Base-by-base conservation (phyloP, 2,329 filamentous ascomycete species). In the Periconia macrospinosa region DNA sequence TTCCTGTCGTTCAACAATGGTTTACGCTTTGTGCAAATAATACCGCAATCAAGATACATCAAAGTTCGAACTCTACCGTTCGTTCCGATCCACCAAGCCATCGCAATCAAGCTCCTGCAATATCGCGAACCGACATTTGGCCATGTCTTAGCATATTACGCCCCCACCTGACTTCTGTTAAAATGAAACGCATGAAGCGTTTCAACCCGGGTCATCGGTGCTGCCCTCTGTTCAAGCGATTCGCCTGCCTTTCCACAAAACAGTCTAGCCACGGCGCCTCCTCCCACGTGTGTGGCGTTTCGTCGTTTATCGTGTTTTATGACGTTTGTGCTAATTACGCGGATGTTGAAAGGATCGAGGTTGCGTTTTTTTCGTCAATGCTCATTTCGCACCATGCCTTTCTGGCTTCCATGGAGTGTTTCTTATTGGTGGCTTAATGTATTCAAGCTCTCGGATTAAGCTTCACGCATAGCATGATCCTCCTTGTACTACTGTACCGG, bases 161-260 rank as follows among this genome's bases (percentile, higher is more conserved):
- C 46, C 47, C 53, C 47, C 48, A 30, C 64, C 61, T 48, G 61
- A 58, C 57, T 55, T 55, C 59, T 55, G 57, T 58, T 57, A 59
- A 67, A 54, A 55, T 71, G 70, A 73, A 73, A 73, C 70, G 54
- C 53, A 51, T 43, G 65, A 54, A 62, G 53, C 61, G 70, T 73
- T 72, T 73, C 69, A 67, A 69, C 52, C 67, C 66, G 56, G 62
- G 65, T 56, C 49, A 50, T 53, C 61, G 68, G 70, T 63, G 66
- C 65, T 61, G 67, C 63, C 56, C 52, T 49, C 49, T 54, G 23
- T 54, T 57, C 52, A 60, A 58, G 59, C 56, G 47, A 52, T 52
- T 68, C 66, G 63, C 58, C 50, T 70, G 50, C 5, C 43, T 57
- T 41, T 43, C 66, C n/a, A 17, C 23, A 52, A 30, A 23, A 37